A percentile compares a stretch with the other conserved stretches of the same genome.
These are phyloP conservation scores for Trichoderma sp. DNA, from an alignment of 2,329 filamentous ascomycete genomes.

Conservation along the genomic window DNA sequence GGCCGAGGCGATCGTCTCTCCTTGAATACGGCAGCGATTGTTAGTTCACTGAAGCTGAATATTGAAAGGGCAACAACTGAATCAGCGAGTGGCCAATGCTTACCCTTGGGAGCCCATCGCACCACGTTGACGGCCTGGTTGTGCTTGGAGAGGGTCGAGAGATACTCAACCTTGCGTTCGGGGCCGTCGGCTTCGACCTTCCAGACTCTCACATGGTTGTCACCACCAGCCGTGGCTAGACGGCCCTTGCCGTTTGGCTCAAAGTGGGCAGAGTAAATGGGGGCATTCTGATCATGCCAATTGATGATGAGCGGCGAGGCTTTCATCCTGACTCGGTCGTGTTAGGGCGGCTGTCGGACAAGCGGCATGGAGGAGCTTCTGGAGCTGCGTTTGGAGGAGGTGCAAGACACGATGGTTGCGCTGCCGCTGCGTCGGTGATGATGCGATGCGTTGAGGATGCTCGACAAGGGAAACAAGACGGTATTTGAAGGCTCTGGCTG, in stretches of 20 bases:
- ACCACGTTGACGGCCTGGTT: constrained; percentile 98
- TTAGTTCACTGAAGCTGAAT: constrained; percentile 16
- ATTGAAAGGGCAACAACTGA: background rate
- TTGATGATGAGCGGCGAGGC: constrained; percentile 94
- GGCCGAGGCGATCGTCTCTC: constrained; percentile 89
- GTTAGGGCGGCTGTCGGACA: constrained; percentile 35
- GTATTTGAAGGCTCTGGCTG: constrained; percentile 10
- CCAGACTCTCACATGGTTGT: constrained; percentile 97
- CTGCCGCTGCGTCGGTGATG: background rate
- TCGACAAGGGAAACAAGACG: background rate
- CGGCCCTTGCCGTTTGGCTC: constrained; percentile 89
- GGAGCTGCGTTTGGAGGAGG: background rate
- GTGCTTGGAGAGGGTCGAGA: constrained; percentile 89
- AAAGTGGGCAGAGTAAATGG: constrained; percentile 97
- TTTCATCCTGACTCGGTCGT: constrained; percentile 70
- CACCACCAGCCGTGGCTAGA: constrained; percentile 89
- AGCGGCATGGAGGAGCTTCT: constrained; percentile 38
- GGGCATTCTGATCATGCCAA: constrained; percentile 97
- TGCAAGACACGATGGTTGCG: constrained; percentile 1
- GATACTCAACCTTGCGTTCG: constrained; percentile 85
- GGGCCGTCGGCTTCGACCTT: constrained; percentile 83
- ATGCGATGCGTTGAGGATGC: background rate
- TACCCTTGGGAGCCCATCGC: constrained; percentile 91
- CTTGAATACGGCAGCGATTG: constrained; percentile 48
- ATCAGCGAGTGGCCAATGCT: constrained; percentile 30